These are phyloP conservation scores for Chytriomyces hyalinus DNA, from an alignment of 192 early-diverging fungal genomes.

Conservation along the genomic window DNA sequence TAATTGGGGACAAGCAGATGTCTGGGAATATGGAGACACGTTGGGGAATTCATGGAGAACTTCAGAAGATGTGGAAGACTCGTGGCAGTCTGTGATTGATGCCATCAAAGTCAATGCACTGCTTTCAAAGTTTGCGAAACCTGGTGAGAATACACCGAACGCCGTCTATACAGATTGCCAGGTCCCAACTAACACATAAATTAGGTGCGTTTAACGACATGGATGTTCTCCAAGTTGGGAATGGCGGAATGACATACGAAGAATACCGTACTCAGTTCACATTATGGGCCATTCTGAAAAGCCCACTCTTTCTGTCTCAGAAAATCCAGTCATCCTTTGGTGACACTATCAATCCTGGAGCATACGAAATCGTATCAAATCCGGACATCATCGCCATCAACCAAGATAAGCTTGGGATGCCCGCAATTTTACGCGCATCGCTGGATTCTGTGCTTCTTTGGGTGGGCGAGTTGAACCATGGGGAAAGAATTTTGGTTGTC, in stretches of 20 bases:
- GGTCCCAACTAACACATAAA: conserved; percentile 24
- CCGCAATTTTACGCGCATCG: conserved; percentile 28
- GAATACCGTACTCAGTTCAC: conserved; percentile 60
- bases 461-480: conserved; percentile 35
- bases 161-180: background rate
- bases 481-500: conserved; percentile 37
- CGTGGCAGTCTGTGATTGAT: conserved; percentile 29
- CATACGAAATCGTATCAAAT: conserved; percentile 49
- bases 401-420: conserved; percentile 60
- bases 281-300: conserved; percentile 64
- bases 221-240: conserved; percentile 65
- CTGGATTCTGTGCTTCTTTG: conserved; percentile 34
- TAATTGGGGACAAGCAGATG: conserved; percentile 53
- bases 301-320: conserved; percentile 57
- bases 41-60: conserved; percentile 52
- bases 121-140: conserved; percentile 9
- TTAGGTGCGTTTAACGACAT: conserved; percentile 60
- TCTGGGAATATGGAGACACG: conserved; percentile 49
- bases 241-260: conserved; percentile 50
- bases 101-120: conserved; percentile 41
- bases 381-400: conserved; percentile 63
- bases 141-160: conserved; percentile 9
- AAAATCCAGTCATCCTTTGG: background rate
- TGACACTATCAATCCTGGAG: conserved; percentile 16
- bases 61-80: conserved; percentile 35